Percentiles rank a stretch among this genome's conserved stretches.
Evolutionary conservation across 2,329 filamentous ascomycete species (phyloP).

Genomic region (Beauveria caledonica): DNA sequence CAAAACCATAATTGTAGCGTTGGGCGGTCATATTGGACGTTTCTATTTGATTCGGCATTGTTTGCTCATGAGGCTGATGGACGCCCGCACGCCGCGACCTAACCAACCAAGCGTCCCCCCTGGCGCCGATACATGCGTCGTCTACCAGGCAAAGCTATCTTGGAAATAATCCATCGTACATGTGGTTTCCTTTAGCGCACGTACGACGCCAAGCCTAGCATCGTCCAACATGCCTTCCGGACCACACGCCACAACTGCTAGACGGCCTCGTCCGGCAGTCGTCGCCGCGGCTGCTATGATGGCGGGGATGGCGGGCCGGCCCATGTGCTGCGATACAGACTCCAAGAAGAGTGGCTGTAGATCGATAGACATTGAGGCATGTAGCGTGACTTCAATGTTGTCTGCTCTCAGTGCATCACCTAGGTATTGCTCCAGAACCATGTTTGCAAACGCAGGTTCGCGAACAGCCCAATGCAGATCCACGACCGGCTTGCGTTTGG

Average conservation of each 20-base stretch:
- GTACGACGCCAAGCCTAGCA: slow-evolving; percentile 27
- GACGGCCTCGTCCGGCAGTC: background rate
- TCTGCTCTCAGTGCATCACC: slow-evolving; percentile 19
- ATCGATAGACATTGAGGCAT: slow-evolving; percentile 22
- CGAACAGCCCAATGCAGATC: slow-evolving; percentile 36
- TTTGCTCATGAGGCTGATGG: background rate
- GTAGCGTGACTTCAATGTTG: slow-evolving; percentile 28
- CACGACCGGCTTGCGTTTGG: background rate
- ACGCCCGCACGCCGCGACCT: background rate
- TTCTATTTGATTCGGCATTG: background rate
- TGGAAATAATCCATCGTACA: slow-evolving; percentile 32
- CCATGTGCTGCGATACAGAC: slow-evolving; percentile 15
- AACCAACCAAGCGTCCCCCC: background rate
- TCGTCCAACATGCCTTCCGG: slow-evolving; percentile 37
- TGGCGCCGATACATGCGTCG: background rate
- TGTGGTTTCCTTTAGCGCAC: slow-evolving; percentile 19
- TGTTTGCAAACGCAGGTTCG: slow-evolving; percentile 23
- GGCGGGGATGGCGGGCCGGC: slow-evolving; percentile 25
- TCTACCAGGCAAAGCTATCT: slow-evolving; percentile 35
- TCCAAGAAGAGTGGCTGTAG: slow-evolving; percentile 11
- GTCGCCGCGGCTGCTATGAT: slow-evolving; percentile 23
- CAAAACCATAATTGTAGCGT: background rate
- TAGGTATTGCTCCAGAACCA: slow-evolving; percentile 28
- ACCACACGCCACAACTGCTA: slow-evolving; percentile 37
- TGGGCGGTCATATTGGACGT: background rate